Percentiles rank a stretch among this genome's conserved stretches.
Conservation (phyloP, 2,329 filamentous ascomycete species). For the Pezicula neosporulosa region DNA sequence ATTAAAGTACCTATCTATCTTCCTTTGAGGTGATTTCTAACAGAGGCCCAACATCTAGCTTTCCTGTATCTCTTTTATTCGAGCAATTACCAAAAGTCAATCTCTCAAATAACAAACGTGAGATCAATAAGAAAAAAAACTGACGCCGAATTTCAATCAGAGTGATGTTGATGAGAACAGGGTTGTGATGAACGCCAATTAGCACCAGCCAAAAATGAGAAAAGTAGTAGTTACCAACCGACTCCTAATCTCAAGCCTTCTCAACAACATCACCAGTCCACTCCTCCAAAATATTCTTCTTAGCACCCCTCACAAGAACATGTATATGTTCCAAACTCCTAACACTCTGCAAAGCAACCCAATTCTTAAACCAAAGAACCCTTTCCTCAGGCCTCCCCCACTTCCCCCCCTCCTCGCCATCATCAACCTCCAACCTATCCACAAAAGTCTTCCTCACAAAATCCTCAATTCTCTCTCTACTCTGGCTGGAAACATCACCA, state of each 20-base stretch:
- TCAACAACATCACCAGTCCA: slow-evolving; percentile 40
- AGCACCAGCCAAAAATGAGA: too few relatives aligned
- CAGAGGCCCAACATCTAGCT: too few relatives aligned
- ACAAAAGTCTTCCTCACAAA: slow-evolving; percentile 43
- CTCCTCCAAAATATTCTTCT: slow-evolving; percentile 45
- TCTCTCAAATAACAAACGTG: too few relatives aligned
- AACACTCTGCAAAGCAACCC: slow-evolving; percentile 83
- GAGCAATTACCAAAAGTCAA: too few relatives aligned
- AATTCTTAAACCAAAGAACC: slow-evolving; percentile 92
- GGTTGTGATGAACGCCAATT: too few relatives aligned
- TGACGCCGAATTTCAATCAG: too few relatives aligned
- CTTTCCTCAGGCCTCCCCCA: slow-evolving; percentile 45
- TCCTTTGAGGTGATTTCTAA: too few relatives aligned
- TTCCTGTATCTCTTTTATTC: too few relatives aligned
- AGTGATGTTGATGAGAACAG: too few relatives aligned
- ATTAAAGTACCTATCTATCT: too few relatives aligned
- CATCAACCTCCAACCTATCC: background rate
- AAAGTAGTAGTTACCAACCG: too few relatives aligned
- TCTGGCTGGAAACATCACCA: slow-evolving; percentile 69
- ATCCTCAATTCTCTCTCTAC: slow-evolving; percentile 57
- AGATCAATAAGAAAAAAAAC: too few relatives aligned
- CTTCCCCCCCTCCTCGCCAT: slow-evolving; percentile 34
- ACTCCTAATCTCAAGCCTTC: background rate
- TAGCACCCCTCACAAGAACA: slow-evolving; percentile 59
- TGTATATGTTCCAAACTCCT: slow-evolving; percentile 88